A percentile compares a stretch with the other conserved stretches of the same genome.
These are phyloP conservation scores for Diplocarpon rosae DNA, from an alignment of 2,329 filamentous ascomycete genomes.

Conservation along the genomic window DNA sequence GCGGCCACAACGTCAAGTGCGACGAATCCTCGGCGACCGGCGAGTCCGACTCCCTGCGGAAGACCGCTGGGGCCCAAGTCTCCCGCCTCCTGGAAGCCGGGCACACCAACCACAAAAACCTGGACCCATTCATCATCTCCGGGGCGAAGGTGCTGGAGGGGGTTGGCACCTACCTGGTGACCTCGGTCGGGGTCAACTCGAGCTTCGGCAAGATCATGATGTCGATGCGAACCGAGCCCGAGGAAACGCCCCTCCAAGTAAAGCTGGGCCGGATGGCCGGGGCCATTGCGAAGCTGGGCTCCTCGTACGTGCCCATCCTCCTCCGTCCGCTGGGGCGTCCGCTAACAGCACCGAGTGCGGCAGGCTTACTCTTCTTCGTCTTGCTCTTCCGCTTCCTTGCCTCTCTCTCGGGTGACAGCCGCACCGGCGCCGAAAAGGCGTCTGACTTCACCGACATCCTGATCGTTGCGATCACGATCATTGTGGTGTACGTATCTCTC, in stretches of 20 bases:
- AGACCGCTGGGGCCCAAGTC: constrained; percentile 4
- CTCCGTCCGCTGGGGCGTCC: not conserved
- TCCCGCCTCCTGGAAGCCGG: constrained; percentile 4
- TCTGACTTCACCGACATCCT: constrained; percentile 50
- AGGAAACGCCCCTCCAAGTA: constrained; percentile 67
- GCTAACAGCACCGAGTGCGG: constrained; percentile 35
- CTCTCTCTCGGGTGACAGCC: constrained; percentile 40
- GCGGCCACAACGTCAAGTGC: constrained; percentile 55
- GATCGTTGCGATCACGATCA: constrained; percentile 53
- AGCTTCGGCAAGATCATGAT: constrained; percentile 70
- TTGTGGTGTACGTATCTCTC: constrained; percentile 43
- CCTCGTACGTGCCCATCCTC: not conserved
- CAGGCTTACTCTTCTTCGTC: constrained; percentile 64
- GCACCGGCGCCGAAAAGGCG: constrained; percentile 42
- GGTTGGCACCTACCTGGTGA: constrained; percentile 64
- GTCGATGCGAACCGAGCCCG: constrained; percentile 63
- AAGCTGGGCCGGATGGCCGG: constrained; percentile 69
- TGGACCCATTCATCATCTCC: constrained; percentile 73
- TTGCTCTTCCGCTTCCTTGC: constrained; percentile 71
- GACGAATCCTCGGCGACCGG: constrained; percentile 69
- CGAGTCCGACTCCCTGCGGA: constrained; percentile 46
- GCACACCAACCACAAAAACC: constrained; percentile 27
- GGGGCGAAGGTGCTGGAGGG: constrained; percentile 69
- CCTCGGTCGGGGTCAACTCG: constrained; percentile 61
- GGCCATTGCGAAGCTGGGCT: constrained; percentile 62